Percentiles rank a stretch among this genome's conserved stretches.
These are phyloP conservation scores for Lepraria neglecta DNA, from an alignment of 495 filamentous ascomycete genomes.

Conservation along the genomic window DNA sequence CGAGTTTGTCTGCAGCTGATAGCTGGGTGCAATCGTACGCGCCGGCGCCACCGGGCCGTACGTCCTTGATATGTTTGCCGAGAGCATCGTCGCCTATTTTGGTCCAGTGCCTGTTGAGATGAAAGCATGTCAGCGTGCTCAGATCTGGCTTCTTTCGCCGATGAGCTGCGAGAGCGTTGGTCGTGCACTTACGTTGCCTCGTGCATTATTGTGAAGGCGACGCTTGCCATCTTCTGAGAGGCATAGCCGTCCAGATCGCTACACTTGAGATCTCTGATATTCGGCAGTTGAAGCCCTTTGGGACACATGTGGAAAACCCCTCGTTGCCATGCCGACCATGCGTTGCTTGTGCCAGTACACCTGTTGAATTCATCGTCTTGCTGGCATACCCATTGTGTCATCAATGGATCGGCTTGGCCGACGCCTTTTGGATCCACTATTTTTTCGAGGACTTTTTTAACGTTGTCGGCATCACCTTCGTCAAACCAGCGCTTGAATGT, in stretches of 20 bases:
- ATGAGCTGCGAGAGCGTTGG: too few relatives aligned
- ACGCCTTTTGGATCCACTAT: constrained; percentile 1
- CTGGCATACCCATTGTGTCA: constrained; percentile 12
- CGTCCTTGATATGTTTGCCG: constrained; percentile 9
- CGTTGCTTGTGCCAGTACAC: constrained; percentile 6
- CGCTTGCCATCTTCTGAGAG: constrained; percentile 7
- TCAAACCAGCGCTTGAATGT: constrained; percentile 17
- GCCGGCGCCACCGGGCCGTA: neutral
- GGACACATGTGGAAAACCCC: constrained; percentile 11
- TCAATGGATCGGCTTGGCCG: neutral
- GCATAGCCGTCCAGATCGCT: constrained; percentile 12
- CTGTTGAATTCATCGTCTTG: neutral
- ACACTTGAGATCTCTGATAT: constrained; percentile 8
- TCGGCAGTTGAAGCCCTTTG: constrained; percentile 1
- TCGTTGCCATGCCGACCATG: constrained; percentile 3
- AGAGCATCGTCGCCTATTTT: constrained; percentile 8
- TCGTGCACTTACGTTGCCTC: constrained; percentile 9
- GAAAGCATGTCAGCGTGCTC: neutral
- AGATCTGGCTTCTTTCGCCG: neutral
- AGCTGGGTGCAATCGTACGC: constrained; percentile 10
- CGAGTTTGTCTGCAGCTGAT: constrained; percentile 4
- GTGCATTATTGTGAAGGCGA: constrained; percentile 15
- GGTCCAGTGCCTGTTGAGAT: constrained; percentile 9
- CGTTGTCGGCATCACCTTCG: constrained; percentile 7
- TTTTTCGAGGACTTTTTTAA: constrained; percentile 12